A percentile compares a stretch with the other conserved stretches of the same genome.
Conservation (phyloP, 371 early-diverging fungal genomes). For the Rhizopus arrhizus region DNA sequence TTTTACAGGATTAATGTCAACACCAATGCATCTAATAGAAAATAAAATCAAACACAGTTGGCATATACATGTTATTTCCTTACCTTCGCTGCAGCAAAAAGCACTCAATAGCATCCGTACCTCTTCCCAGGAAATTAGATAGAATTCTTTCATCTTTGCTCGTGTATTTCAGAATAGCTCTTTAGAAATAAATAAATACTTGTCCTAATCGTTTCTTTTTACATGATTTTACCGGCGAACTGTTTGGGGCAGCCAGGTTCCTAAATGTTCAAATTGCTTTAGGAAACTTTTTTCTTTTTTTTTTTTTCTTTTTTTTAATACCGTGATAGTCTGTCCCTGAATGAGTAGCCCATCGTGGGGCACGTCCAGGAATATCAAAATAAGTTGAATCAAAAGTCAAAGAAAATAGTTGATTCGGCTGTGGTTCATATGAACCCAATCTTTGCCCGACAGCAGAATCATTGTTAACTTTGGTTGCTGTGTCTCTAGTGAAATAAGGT, state of each 20-base stretch:
- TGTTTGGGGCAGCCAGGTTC: slow-evolving; percentile 94
- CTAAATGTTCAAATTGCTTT: slow-evolving; percentile 20
- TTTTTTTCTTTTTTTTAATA: slow-evolving; percentile 8
- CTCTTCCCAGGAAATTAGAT: slow-evolving; percentile 90
- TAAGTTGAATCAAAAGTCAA: slow-evolving; percentile 79
- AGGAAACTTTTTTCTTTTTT: neutral
- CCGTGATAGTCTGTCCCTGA: slow-evolving; percentile 91
- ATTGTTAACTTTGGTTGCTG: slow-evolving; percentile 56
- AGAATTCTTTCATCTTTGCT: slow-evolving; percentile 74
- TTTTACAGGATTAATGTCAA: slow-evolving; percentile 86
- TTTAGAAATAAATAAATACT: slow-evolving; percentile 14
- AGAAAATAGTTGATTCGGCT: slow-evolving; percentile 79
- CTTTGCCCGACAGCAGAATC: slow-evolving; percentile 46
- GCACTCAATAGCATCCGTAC: slow-evolving; percentile 92
- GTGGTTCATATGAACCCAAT: slow-evolving; percentile 73
- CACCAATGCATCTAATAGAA: slow-evolving; percentile 67
- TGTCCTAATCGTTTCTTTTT: neutral
- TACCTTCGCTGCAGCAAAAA: slow-evolving; percentile 79
- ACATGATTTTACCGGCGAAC: slow-evolving; percentile 68
- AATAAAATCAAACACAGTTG: neutral
- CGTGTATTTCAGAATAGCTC: slow-evolving; percentile 79
- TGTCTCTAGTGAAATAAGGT: slow-evolving; percentile 77
- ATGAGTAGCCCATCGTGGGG: slow-evolving; percentile 92
- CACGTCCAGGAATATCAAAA: slow-evolving; percentile 87
- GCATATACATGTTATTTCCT: neutral